phyloP scores from a whole-genome alignment of 1,284 basidiomycete species.

The Fomitopsis palustris region DNA sequence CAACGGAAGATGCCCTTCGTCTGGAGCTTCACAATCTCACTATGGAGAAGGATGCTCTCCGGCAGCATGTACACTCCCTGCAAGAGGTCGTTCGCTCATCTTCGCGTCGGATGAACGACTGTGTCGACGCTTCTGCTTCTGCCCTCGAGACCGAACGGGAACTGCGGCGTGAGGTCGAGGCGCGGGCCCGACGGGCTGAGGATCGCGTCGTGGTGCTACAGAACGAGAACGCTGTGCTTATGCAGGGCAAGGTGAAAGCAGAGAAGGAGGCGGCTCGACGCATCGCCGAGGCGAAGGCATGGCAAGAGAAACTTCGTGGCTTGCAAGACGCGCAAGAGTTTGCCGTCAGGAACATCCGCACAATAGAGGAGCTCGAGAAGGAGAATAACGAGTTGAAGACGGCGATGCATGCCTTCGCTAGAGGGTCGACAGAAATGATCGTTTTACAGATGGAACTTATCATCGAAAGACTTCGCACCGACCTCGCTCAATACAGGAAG shows the following conservation, averaged over 20 bases:
- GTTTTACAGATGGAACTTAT: slow-evolving; percentile 17
- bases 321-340: slow-evolving; percentile 18
- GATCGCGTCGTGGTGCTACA: slow-evolving; percentile 3
- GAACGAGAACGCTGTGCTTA: slow-evolving; percentile 11
- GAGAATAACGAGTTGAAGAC: slow-evolving; percentile 18
- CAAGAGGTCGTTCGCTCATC: neutral
- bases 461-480: slow-evolving; percentile 13
- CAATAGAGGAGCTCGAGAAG: slow-evolving; percentile 16
- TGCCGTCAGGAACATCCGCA: slow-evolving; percentile 14
- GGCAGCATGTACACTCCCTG: slow-evolving; percentile 3
- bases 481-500: slow-evolving; percentile 14
- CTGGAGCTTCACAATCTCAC: slow-evolving; percentile 3
- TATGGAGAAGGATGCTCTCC: slow-evolving; percentile 9
- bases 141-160: slow-evolving; percentile 8
- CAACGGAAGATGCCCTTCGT: slow-evolving; percentile 2
- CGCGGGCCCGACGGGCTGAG: slow-evolving; percentile 2
- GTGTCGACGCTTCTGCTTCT: slow-evolving; percentile 5
- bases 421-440: slow-evolving; percentile 14
- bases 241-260: slow-evolving; percentile 2
- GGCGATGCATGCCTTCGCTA: slow-evolving; percentile 17
- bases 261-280: slow-evolving; percentile 8
- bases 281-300: slow-evolving; percentile 9
- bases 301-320: slow-evolving; percentile 14
- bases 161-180: slow-evolving; percentile 6
- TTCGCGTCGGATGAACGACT: slow-evolving; percentile 6